A percentile compares a stretch with the other conserved stretches of the same genome.
These are phyloP conservation scores for Spergularia bocconei DNA, from an alignment of 148 eudicot genomes.

Conservation along the genomic window DNA sequence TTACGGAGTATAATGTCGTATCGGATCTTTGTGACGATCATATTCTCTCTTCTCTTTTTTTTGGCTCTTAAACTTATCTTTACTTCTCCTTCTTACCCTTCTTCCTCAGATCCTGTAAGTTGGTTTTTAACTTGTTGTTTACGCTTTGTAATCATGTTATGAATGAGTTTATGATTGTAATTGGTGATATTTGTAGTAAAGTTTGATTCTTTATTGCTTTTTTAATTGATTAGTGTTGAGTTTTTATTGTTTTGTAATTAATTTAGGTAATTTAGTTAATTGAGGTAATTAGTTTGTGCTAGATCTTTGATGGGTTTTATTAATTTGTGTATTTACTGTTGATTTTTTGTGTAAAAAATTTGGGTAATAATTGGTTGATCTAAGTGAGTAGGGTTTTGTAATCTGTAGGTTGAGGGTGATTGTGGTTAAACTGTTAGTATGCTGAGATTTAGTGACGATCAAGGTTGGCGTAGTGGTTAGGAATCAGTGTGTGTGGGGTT, in stretches of 20 bases:
- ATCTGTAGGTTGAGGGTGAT: background rate
- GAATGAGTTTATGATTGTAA: background rate
- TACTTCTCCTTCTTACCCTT: slow-evolving; percentile 48
- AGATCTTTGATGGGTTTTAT: slow-evolving; percentile 12
- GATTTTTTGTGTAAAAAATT: no score
- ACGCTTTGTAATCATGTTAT: no score
- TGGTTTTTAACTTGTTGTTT: no score
- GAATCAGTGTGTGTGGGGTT: no score
- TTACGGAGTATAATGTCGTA: slow-evolving; percentile 61
- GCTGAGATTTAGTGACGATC: background rate
- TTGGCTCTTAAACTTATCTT: slow-evolving; percentile 76
- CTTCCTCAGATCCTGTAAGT: slow-evolving; percentile 54
- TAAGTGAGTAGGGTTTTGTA: background rate
- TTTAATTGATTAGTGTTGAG: no score
- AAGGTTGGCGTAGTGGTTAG: no score
- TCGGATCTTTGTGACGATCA: slow-evolving; percentile 81
- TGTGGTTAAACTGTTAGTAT: background rate
- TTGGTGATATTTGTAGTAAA: background rate
- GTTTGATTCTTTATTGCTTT: background rate
- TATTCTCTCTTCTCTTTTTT: slow-evolving; percentile 73
- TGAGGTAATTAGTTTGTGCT: background rate
- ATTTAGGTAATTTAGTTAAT: no score
- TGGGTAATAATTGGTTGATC: background rate
- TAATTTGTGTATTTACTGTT: background rate
- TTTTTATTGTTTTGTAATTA: no score